phyloP scores from a whole-genome alignment of 257 asterid species.

The Apocynum venetum region DNA sequence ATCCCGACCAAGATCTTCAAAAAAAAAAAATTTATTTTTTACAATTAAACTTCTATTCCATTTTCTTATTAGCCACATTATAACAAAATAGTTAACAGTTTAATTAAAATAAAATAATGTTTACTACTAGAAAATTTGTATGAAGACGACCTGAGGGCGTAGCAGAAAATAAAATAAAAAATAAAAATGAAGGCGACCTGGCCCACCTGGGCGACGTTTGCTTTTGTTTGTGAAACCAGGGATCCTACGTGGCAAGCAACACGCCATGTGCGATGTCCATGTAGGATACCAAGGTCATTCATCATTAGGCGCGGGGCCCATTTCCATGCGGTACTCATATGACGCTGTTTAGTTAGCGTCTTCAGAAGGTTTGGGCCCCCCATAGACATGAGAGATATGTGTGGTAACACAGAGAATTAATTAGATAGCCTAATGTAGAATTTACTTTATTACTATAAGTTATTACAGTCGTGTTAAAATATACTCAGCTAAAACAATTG shows the following conservation, averaged over 20 bases:
- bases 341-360: conserved; percentile 30
- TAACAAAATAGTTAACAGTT: background rate
- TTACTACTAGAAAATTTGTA: background rate
- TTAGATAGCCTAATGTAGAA: too few species aligned
- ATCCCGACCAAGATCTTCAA: background rate
- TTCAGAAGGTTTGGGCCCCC: background rate
- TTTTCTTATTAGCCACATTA: background rate
- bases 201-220: background rate
- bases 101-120: background rate
- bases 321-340: conserved; percentile 27
- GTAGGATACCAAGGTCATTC: conserved; percentile 25
- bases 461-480: too few species aligned
- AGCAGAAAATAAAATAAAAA: background rate
- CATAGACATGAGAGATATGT: too few species aligned
- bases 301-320: conserved; percentile 22
- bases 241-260: conserved; percentile 24
- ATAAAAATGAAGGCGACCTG: background rate
- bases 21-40: background rate
- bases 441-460: too few species aligned
- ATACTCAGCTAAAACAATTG: too few species aligned
- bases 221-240: background rate
- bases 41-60: background rate
- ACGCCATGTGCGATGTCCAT: conserved; percentile 43
- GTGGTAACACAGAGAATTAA: too few species aligned
- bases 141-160: background rate